phyloP scores from a whole-genome alignment of 768 basidiomycete genomes.

The Macrocybe gigantea region DNA sequence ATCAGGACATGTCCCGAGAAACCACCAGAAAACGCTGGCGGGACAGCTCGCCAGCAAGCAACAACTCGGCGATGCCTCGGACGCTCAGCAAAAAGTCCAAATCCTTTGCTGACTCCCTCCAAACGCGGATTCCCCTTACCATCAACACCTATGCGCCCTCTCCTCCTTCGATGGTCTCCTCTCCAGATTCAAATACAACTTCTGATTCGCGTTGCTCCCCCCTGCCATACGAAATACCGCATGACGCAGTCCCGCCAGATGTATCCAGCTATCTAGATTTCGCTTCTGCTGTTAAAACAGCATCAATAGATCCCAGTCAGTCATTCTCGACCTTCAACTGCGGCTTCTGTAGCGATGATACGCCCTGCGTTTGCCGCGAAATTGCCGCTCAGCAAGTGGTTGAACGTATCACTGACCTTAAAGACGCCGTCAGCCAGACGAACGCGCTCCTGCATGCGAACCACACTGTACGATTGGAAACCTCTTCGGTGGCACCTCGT shows the following conservation, averaged over 20 bases:
- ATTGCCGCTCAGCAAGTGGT: constrained; percentile 44
- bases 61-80: constrained; percentile 16
- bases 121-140: constrained; percentile 22
- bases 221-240: constrained; percentile 25
- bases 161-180: constrained; percentile 45
- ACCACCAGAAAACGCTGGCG: constrained; percentile 55
- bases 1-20: constrained; percentile 20
- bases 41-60: constrained; percentile 40
- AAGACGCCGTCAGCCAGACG: constrained; percentile 15
- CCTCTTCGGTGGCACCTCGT: constrained; percentile 17
- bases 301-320: constrained; percentile 16
- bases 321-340: constrained; percentile 52
- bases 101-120: constrained; percentile 21
- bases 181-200: constrained; percentile 35
- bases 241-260: constrained; percentile 17
- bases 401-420: constrained; percentile 8
- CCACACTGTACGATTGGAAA: constrained; percentile 17
- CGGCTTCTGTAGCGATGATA: constrained; percentile 67
- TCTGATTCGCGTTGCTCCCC: constrained; percentile 28
- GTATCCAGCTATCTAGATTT: constrained; percentile 26
- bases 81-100: constrained; percentile 28
- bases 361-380: constrained; percentile 76
- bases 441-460: constrained; percentile 16
- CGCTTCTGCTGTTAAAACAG: constrained; percentile 18
- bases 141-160: constrained; percentile 35